Percentiles rank a stretch among this genome's conserved stretches.
Evolutionary conservation across 2,329 filamentous ascomycete genomes (phyloP).

Genomic region (Colletotrichum sp.): DNA sequence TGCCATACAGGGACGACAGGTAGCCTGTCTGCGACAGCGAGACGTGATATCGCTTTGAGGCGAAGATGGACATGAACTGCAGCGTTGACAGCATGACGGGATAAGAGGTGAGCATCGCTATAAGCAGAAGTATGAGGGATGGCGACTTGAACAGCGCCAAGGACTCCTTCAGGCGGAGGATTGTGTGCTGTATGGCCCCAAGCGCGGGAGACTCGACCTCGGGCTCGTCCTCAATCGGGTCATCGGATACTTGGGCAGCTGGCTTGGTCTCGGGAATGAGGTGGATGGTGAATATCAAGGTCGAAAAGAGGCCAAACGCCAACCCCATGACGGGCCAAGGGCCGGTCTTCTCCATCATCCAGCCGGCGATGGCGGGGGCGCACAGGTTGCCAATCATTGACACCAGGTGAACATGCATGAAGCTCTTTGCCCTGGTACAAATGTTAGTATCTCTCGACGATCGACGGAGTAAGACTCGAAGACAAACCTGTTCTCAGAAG

Average conservation of each 20-base stretch:
- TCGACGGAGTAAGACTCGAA: not conserved
- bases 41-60: conserved; percentile 33
- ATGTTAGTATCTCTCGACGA: not conserved
- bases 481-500: conserved; percentile 37
- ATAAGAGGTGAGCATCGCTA: conserved; percentile 19
- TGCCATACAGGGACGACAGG: conserved; percentile 32
- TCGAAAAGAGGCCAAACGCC: not conserved
- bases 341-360: conserved; percentile 36
- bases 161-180: conserved; percentile 23
- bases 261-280: conserved; percentile 32
- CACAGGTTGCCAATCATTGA: conserved; percentile 37
- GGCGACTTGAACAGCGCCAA: conserved; percentile 26
- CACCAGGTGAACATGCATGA: conserved; percentile 34
- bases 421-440: conserved; percentile 35
- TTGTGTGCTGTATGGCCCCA: not conserved
- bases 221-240: conserved; percentile 3
- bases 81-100: not conserved
- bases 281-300: conserved; percentile 21
- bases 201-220: not conserved
- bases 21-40: conserved; percentile 33
- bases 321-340: conserved; percentile 28
- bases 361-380: conserved; percentile 38
- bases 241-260: not conserved
- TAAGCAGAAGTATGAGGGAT: conserved; percentile 31
- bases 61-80: conserved; percentile 30